Evolutionary conservation across 345 rosid species (phyloP).

Genomic region (Balakata baccata): DNA sequence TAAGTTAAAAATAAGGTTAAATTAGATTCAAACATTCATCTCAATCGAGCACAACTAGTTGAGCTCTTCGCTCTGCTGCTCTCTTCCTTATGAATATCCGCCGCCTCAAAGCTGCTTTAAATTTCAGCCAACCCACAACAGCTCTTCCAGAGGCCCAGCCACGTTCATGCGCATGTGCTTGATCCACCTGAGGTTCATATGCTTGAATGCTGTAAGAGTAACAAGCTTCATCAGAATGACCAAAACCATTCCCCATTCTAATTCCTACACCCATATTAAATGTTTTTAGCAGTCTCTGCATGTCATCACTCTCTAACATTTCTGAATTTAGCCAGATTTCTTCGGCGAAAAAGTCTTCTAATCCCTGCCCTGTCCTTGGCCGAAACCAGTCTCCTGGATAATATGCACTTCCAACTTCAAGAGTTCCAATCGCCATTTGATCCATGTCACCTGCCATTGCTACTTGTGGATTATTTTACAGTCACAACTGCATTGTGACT

Average conservation of each 20-base stretch:
- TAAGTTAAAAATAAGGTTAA: not conserved
- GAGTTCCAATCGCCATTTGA: conserved; percentile 45
- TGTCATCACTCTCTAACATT: conserved; percentile 81
- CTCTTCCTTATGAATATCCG: conserved; percentile 91
- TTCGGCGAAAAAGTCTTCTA: conserved; percentile 62
- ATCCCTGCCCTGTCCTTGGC: conserved; percentile 45
- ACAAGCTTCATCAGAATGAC: conserved; percentile 48
- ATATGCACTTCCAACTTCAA: conserved; percentile 33
- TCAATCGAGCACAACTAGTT: conserved; percentile 71
- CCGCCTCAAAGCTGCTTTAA: conserved; percentile 86
- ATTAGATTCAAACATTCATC: conserved; percentile 4
- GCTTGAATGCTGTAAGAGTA: conserved; percentile 51
- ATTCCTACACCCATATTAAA: conserved; percentile 22
- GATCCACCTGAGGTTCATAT: conserved; percentile 47
- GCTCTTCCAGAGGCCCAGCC: conserved; percentile 74
- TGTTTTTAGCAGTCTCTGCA: conserved; percentile 79
- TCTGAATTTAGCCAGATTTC: conserved; percentile 77
- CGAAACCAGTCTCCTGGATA: conserved; percentile 63
- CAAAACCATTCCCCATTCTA: conserved; percentile 36
- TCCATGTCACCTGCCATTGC: conserved; percentile 39
- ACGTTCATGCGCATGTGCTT: conserved; percentile 30
- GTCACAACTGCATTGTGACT: conserved; percentile 35
- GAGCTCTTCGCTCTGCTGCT: conserved; percentile 92
- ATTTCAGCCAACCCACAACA: conserved; percentile 92
- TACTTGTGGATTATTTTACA: conserved; percentile 39